Conservation (phyloP, 352 stramenopile species). For the Pythium oligandrum region DNA sequence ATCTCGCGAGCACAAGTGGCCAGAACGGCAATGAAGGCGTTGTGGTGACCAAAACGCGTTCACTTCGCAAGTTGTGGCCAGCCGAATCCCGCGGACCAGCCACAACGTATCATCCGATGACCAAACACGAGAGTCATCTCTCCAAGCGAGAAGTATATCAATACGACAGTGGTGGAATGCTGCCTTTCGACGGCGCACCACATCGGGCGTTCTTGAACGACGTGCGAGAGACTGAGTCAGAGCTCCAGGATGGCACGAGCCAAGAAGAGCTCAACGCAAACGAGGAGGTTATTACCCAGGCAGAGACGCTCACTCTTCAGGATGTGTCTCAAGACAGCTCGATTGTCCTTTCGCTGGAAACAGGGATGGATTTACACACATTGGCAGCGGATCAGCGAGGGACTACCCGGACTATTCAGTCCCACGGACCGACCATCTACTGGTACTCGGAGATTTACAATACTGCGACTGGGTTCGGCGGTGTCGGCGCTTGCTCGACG, state of each 20-base stretch:
- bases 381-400: constrained; percentile 12
- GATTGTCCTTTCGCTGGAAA: constrained; percentile 56
- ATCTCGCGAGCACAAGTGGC: constrained; percentile 11
- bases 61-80: constrained; percentile 56
- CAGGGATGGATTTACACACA: constrained; percentile 32
- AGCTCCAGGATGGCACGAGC: constrained; percentile 32
- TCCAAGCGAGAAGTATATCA: constrained; percentile 73
- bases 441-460: constrained; percentile 79
- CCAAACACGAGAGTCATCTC: constrained; percentile 83
- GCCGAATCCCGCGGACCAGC: constrained; percentile 18
- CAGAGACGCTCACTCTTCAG: constrained; percentile 48
- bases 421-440: constrained; percentile 28
- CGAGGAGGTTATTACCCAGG: constrained; percentile 45
- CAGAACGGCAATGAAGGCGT: constrained; percentile 24
- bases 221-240: constrained; percentile 44
- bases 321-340: constrained; percentile 43
- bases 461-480: constrained; percentile 35
- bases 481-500: constrained; percentile 91
- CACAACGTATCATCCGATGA: constrained; percentile 67
- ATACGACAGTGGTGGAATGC: constrained; percentile 67
- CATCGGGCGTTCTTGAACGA: constrained; percentile 83
- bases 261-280: constrained; percentile 24
- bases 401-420: constrained; percentile 1
- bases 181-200: constrained; percentile 81
- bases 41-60: constrained; percentile 32